A percentile compares a stretch with the other conserved stretches of the same genome.
phyloP scores from a whole-genome alignment of 768 basidiomycete species.

The Lepiota brunneoincarnata region DNA sequence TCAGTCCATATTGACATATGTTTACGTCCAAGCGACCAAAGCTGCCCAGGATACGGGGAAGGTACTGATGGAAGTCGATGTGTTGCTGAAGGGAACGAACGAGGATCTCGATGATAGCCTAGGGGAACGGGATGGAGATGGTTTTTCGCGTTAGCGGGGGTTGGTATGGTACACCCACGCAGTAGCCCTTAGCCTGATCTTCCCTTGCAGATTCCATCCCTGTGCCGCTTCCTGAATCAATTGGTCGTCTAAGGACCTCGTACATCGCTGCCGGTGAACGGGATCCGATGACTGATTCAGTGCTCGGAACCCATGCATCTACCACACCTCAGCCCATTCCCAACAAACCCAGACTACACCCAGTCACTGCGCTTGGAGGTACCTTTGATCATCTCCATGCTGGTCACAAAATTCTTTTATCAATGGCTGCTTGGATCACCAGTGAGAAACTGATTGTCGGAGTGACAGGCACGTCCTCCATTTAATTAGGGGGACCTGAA shows the following conservation, averaged over 20 bases:
- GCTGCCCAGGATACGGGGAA: conserved; percentile 66
- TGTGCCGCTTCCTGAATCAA: conserved; percentile 38
- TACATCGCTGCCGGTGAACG: conserved; percentile 32
- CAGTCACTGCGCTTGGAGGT: conserved; percentile 86
- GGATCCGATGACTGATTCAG: conserved; percentile 14
- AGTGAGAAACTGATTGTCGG: conserved; percentile 83
- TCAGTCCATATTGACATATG: conserved; percentile 75
- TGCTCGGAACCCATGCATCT: neutral
- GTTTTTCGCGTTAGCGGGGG: conserved; percentile 49
- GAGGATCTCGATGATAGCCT: conserved; percentile 40
- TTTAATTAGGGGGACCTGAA: conserved; percentile 5
- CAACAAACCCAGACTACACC: conserved; percentile 34
- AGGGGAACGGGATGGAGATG: conserved; percentile 40
- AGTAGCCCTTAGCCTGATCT: neutral
- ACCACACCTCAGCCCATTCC: conserved; percentile 3
- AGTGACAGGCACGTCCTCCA: conserved; percentile 59
- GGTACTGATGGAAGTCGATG: conserved; percentile 74
- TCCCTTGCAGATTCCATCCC: conserved; percentile 34
- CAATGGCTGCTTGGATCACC: conserved; percentile 87
- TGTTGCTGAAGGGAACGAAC: conserved; percentile 63
- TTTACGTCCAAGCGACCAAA: conserved; percentile 84
- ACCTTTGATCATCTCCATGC: conserved; percentile 98
- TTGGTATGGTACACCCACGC: conserved; percentile 22
- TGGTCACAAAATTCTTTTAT: conserved; percentile 95
- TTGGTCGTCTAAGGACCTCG: conserved; percentile 35